These are phyloP conservation scores for Yamadazyma membranifaciens DNA, from an alignment of 1,139 yeast genomes.

Conservation along the genomic window DNA sequence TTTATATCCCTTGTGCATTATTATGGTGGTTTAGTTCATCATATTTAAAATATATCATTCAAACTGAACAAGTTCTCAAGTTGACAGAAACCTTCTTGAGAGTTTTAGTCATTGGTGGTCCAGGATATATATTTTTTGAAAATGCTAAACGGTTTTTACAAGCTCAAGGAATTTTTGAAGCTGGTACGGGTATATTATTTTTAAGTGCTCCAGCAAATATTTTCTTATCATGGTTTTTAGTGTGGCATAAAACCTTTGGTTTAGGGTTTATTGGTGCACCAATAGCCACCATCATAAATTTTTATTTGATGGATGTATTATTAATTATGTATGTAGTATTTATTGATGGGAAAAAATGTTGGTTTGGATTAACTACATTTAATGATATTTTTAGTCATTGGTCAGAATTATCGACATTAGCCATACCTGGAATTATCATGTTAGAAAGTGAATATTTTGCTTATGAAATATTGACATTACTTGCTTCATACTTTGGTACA, in stretches of 20 bases:
- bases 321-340: conserved; percentile 53
- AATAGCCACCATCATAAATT: conserved; percentile 65
- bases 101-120: conserved; percentile 71
- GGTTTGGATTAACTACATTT: conserved; percentile 58
- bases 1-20: conserved; percentile 60
- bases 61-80: conserved; percentile 57
- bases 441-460: conserved; percentile 73
- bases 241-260: conserved; percentile 66
- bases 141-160: conserved; percentile 79
- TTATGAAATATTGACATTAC: conserved; percentile 66
- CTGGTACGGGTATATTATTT: conserved; percentile 76
- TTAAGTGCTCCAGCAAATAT: conserved; percentile 81
- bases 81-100: conserved; percentile 67
- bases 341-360: conserved; percentile 67
- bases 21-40: conserved; percentile 67
- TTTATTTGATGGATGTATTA: conserved; percentile 64
- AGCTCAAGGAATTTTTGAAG: conserved; percentile 91
- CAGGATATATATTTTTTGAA: conserved; percentile 83
- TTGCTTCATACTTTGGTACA: conserved; percentile 81
- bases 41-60: conserved; percentile 51
- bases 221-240: conserved; percentile 67
- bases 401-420: conserved; percentile 57
- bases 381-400: conserved; percentile 54
- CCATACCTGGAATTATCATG: conserved; percentile 74
- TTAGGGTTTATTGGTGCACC: conserved; percentile 74